Conservation (phyloP, 257 asterid genomes). For the Catharanthus roseus region DNA sequence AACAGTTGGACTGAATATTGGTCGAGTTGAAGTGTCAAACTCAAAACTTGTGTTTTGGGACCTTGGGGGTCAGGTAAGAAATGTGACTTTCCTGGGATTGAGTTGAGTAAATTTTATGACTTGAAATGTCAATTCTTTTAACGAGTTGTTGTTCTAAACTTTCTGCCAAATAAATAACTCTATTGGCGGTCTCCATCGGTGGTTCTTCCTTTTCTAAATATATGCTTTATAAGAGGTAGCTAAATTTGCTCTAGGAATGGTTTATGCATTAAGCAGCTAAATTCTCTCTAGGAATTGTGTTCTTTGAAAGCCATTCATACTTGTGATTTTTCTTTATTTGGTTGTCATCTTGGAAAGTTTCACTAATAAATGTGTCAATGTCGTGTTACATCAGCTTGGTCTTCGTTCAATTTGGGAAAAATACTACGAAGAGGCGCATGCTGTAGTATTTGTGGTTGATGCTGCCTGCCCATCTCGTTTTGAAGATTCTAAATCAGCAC, state of each 20-base stretch:
- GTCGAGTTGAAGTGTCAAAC: conserved; percentile 71
- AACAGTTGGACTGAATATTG: conserved; percentile 90
- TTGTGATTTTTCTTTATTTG: not conserved
- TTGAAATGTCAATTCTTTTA: not conserved
- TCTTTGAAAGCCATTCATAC: not conserved
- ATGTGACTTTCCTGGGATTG: not conserved
- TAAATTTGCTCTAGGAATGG: not conserved
- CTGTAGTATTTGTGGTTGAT: conserved; percentile 69
- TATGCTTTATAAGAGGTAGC: not conserved
- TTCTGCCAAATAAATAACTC: not conserved
- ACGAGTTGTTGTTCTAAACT: not conserved
- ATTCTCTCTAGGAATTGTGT: not conserved
- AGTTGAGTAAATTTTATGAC: not conserved
- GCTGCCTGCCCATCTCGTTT: conserved; percentile 75
- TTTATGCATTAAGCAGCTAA: not conserved
- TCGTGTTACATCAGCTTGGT: conserved; percentile 48
- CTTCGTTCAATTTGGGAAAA: conserved; percentile 95
- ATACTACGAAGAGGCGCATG: conserved; percentile 92
- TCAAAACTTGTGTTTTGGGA: conserved; percentile 91
- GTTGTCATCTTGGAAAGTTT: not conserved
- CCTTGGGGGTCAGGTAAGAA: conserved; percentile 95
- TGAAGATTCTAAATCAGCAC: conserved; percentile 86
- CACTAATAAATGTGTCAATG: conserved; percentile 2
- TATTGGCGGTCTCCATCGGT: not conserved
- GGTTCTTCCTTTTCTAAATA: not conserved